Percentiles rank a stretch among this genome's conserved stretches.
These are phyloP conservation scores for Limonium bicolor DNA, from an alignment of 148 eudicot species.

Conservation along the genomic window DNA sequence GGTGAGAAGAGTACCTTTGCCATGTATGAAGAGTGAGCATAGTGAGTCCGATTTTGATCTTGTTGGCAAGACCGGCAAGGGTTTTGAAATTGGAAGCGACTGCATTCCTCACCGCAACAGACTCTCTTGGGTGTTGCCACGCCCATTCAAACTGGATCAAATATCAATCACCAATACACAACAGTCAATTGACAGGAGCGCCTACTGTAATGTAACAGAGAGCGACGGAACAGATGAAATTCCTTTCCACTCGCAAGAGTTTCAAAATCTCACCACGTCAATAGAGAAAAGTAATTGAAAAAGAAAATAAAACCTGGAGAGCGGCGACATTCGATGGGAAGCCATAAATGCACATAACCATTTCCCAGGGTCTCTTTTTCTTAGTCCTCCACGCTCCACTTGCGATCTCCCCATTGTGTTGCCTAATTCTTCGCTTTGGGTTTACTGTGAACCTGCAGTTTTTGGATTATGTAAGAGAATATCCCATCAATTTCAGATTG, in stretches of 20 bases:
- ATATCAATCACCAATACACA: too few species aligned
- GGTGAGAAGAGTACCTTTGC: conserved; percentile 35
- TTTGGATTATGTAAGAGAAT: not conserved
- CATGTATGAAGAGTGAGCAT: conserved; percentile 86
- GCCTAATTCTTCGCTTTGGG: conserved; percentile 69
- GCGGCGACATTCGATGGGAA: conserved; percentile 73
- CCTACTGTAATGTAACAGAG: not conserved
- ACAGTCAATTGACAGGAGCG: not conserved
- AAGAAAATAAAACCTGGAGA: conserved; percentile 50
- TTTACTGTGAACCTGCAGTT: conserved; percentile 62
- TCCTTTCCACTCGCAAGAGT: not conserved
- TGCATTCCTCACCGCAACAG: conserved; percentile 51
- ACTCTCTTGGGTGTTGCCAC: conserved; percentile 93
- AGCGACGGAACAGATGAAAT: not conserved
- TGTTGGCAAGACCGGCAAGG: conserved; percentile 59
- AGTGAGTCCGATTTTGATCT: conserved; percentile 66
- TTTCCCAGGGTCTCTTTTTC: conserved; percentile 89
- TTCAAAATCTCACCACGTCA: too few species aligned
- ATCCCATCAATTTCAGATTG: not conserved
- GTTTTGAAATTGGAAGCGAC: conserved; percentile 70
- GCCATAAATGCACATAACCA: conserved; percentile 85
- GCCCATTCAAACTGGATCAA: conserved; percentile 96
- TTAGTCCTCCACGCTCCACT: conserved; percentile 69
- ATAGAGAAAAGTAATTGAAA: not conserved
- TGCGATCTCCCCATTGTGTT: conserved; percentile 80